Base-by-base conservation (phyloP, 305 asterid genomes). In the Fraxinus greggii region DNA sequence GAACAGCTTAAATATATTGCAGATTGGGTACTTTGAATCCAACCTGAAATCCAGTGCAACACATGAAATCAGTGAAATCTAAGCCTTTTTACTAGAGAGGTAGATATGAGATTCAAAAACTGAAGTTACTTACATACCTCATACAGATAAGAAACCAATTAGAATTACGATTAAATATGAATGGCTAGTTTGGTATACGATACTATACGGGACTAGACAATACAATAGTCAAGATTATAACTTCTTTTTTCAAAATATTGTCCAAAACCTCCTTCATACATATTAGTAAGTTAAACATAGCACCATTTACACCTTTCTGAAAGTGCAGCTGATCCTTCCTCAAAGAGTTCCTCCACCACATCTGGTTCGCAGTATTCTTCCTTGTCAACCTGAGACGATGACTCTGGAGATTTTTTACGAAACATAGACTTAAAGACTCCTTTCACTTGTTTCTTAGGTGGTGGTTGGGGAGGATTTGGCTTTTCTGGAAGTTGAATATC, bases 261-360 rank as follows among this genome's bases (percentile, higher is more conserved):
- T 29, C 23, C 12, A 0, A 33, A 7, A 7, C 77, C 51, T 33
- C 17, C 48, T 35, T 17, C 28, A 72, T n/a, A 35, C 19, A 72
- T 72, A 35, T 33, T 72, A 72, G 77, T 33, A 19, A 72, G 17
- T 3, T 72, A 29, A 72, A 35, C 45, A 15, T 72, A 19, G 26
- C n/a, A 45, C 33, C 26, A 72, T 65, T 74, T 83, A 67, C 61
- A 96, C 99, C 99, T 95, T 86, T 97, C 95, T 21, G 98, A 86
- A 82, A 97, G 98, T 42, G 88, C 90, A 70, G 99, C 99, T 1
- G 99, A 93, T 72, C 98, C 98, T 87, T 92, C 98, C 85, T 97
- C 99, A 33, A 93, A 91, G 82, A 97, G 86, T 81, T 95, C 99
- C 90, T 95, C 99, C 78, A 97, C 98, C 51, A 81, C 81, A 72